These are phyloP conservation scores for Emmonsiellopsis sp. DNA, from an alignment of 2,329 filamentous ascomycete genomes.

Conservation along the genomic window DNA sequence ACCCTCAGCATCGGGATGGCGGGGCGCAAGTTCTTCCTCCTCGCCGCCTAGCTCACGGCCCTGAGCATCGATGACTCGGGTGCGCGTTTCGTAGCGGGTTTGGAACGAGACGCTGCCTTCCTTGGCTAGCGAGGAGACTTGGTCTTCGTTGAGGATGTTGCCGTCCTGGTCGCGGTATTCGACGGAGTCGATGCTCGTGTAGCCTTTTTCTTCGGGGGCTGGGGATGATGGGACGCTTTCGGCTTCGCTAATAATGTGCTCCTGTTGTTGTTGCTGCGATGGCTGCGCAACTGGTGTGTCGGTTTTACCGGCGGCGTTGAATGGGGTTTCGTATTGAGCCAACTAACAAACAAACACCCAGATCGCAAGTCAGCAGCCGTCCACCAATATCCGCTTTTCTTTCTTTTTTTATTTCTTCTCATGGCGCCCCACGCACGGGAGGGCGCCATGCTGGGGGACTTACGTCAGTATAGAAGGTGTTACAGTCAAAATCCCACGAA, in stretches of 20 bases:
- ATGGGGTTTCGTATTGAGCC: conserved; percentile 30
- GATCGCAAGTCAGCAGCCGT: neutral
- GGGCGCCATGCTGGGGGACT: conserved; percentile 41
- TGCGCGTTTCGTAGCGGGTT: conserved; percentile 92
- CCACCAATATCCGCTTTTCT: neutral
- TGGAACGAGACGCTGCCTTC: conserved; percentile 92
- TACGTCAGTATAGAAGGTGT: conserved; percentile 79
- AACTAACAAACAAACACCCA: conserved; percentile 20
- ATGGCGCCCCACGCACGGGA: conserved; percentile 18
- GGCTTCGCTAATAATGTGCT: conserved; percentile 14
- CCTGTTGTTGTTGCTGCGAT: conserved; percentile 13
- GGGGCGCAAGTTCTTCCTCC: conserved; percentile 39
- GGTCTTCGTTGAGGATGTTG: conserved; percentile 73
- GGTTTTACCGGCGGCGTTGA: neutral
- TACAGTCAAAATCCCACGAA: conserved; percentile 98
- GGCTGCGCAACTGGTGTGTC: conserved; percentile 10
- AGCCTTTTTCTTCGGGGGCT: conserved; percentile 20
- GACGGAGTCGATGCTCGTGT: conserved; percentile 64
- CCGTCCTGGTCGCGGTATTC: conserved; percentile 95
- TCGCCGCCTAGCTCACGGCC: conserved; percentile 69
- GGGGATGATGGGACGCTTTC: no score
- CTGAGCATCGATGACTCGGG: conserved; percentile 66
- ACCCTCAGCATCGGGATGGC: conserved; percentile 50
- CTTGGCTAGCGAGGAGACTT: conserved; percentile 62
- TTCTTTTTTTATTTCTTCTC: neutral